These are phyloP conservation scores for Knufia fluminis DNA, from an alignment of 2,329 filamentous ascomycete genomes.

Conservation along the genomic window DNA sequence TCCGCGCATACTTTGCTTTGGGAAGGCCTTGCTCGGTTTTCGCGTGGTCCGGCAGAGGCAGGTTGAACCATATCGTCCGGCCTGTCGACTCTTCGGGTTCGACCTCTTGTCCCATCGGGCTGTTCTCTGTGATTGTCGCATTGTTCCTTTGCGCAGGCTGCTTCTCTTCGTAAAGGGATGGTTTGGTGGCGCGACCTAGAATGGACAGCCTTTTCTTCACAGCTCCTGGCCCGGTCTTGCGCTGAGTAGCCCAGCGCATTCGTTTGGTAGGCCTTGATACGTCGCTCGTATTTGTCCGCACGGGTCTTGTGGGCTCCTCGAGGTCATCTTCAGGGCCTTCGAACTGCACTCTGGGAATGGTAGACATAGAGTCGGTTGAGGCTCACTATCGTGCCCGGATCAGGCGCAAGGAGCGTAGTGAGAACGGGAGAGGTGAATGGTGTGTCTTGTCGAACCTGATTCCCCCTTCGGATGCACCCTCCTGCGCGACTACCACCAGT, in stretches of 20 bases:
- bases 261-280: conserved; percentile 60
- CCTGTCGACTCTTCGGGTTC: conserved; percentile 30
- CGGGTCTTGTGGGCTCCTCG: background rate
- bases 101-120: conserved; percentile 20
- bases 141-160: conserved; percentile 32
- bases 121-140: conserved; percentile 16
- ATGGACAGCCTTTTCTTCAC: conserved; percentile 73
- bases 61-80: conserved; percentile 73
- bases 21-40: conserved; percentile 75
- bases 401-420: background rate
- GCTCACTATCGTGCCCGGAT: background rate
- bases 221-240: conserved; percentile 65
- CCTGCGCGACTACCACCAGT: background rate
- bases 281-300: conserved; percentile 33
- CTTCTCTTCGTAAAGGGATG: conserved; percentile 47
- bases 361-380: conserved; percentile 1
- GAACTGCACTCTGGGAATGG: conserved; percentile 21
- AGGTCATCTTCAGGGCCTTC: conserved; percentile 4
- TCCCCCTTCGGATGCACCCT: background rate
- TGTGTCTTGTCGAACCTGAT: background rate
- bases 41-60: conserved; percentile 63
- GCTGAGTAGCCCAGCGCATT: conserved; percentile 93
- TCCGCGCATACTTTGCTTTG: conserved; percentile 61
- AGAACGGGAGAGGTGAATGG: background rate
- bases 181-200: conserved; percentile 62